Conservation (phyloP, 805 yeast genomes). For the Saccharomycopsis lassenensis region DNA sequence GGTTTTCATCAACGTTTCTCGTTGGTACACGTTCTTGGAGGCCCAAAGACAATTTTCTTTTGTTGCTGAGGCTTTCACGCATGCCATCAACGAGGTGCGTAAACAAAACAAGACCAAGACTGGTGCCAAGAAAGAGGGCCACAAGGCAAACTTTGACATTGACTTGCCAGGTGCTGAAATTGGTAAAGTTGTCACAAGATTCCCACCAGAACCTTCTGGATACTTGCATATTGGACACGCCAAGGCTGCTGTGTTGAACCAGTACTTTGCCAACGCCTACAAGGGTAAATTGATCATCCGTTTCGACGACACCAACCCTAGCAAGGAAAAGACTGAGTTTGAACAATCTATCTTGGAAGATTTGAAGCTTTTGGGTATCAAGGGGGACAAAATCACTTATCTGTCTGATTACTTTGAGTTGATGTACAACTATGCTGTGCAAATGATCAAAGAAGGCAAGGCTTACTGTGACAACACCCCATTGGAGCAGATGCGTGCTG, state of each 20-base stretch:
- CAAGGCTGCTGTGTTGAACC: conserved; percentile 93
- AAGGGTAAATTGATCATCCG: conserved; percentile 94
- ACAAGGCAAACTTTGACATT: conserved; percentile 92
- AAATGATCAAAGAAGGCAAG: conserved; percentile 87
- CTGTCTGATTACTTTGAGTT: conserved; percentile 89
- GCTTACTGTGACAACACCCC: conserved; percentile 98
- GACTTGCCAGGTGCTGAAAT: conserved; percentile 83
- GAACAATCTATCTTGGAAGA: conserved; percentile 93
- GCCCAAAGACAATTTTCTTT: conserved; percentile 57
- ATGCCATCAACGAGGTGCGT: conserved; percentile 62
- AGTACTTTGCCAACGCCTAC: conserved; percentile 91
- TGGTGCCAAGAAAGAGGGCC: conserved; percentile 64
- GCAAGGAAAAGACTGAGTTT: conserved; percentile 91
- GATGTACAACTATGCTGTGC: conserved; percentile 79
- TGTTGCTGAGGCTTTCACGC: conserved; percentile 53
- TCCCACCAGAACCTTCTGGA: conserved; percentile 99
- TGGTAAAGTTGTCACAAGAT: conserved; percentile 96
- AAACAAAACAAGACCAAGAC: conserved; percentile 50
- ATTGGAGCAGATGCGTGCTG: conserved; percentile 91
- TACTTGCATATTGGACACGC: conserved; percentile 98
- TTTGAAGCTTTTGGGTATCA: conserved; percentile 78
- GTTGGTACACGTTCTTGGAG: conserved; percentile 84
- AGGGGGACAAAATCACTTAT: conserved; percentile 79
- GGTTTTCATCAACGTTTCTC: conserved; percentile 73
- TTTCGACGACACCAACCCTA: conserved; percentile 97